Base-by-base conservation (phyloP, 2,329 filamentous ascomycete genomes). In the Diplodia corticola region DNA sequence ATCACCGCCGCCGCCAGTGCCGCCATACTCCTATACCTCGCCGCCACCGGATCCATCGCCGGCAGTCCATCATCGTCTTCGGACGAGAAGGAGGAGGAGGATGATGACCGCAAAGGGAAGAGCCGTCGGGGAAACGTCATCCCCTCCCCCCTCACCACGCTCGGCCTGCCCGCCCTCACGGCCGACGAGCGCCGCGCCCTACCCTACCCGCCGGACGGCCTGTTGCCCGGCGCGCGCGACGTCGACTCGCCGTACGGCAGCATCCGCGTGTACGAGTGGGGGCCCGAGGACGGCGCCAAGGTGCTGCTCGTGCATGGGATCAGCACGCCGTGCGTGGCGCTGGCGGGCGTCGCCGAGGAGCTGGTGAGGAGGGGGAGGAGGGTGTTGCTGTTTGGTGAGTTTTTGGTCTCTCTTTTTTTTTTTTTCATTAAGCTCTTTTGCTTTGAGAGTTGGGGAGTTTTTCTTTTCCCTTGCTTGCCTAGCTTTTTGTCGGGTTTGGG, bases 271-370 rank as follows among this genome's bases (percentile, higher is more conserved):
- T 94, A 92, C 74, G 92, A 96, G 80, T 95, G 89, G 85, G 92
- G 92, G 0, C 90, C 91, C 0, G 83, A 87, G 67, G 79, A 84
- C 40, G 91, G 91, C 1, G 84, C 87, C 30, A 92, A 89, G 72
- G 87, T 94, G 1, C 79, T 96, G 15, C 80, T 96, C 28, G 79
- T 96, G 17, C 92, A 94, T 76, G 92, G 92, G 5, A 93, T 95
- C 72, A 91, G 88, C 59, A 95, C 91, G 5, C 92, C 92, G 0
- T 88, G 88, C 68, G 80, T 93, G 55, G 84, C 90, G 0, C 79
- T 94, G 20, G 88, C 87, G 2, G 83, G 85, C 49, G 75, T 95
- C 40, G 90, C 89, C 15, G 82, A 87, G 73, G 85, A 83, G 63
- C 82, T 96, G 61, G 90, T 85, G 0, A 79, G 80, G 6, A 83